Evolutionary conservation across 306 rosid genomes (phyloP), one percentile per base, ranked within the genome.

Genomic region (Quercus parvula): DNA sequence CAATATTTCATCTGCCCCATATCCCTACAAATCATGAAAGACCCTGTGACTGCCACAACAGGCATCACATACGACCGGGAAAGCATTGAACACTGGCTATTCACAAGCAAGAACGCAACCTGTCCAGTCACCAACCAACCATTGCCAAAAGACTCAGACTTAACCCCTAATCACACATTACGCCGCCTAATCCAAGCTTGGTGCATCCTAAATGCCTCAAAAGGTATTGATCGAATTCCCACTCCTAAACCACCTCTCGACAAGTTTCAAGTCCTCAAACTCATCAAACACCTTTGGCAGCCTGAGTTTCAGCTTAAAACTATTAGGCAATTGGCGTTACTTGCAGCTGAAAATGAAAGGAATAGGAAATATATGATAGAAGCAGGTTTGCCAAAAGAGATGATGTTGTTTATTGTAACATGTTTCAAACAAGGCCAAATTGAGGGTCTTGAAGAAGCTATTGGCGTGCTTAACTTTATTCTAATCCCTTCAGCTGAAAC

Each of bases 51-150:
- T 0, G 85, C 86, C 31, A 71, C 80, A 62, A 86, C 97, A 12
- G 97, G 97, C n/a, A 92, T 92, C 61, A 90, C 97, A 10, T 92
- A 92, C 44, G 94, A 92, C 25, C 54, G 97, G 4, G 94, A 89
- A 1, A 89, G 84, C 89, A 92, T 92, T 5, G 97, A 92, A 68
- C 87, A 84, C 5, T 92, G 97, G 97, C 71, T 92, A 46, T 85
- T 86, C 89, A 22, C 56, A 0, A 38, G 76, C 78, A 81, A 81
- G 49, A 87, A 87, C 82, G 78, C 68, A 3, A 84, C 87, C 19
- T 92, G 97, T 58, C 97, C 97, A 0, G 91, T 90, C 2, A 84
- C 94, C 58, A 86, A 90, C 44, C 89, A 85, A 63, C 86, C 79
- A n/a, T 73, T 92, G 3, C 88, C 89, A 0, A 71, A 0, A 52